A percentile compares a stretch with the other conserved stretches of the same genome.
phyloP scores from a whole-genome alignment of 2,329 filamentous ascomycete genomes.

The Penicillium sp. region DNA sequence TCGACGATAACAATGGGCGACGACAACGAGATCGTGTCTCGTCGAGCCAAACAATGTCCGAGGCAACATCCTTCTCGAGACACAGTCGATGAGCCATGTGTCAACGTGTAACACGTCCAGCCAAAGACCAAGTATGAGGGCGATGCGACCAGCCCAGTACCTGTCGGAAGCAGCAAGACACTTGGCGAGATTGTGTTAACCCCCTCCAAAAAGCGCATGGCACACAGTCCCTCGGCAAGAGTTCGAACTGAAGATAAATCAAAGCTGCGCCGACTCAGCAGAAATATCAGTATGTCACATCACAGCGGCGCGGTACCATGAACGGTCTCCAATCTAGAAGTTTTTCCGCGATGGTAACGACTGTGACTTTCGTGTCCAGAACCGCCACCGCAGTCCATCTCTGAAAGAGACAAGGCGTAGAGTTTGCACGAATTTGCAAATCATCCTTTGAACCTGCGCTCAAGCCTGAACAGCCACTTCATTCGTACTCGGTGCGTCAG shows the following conservation, averaged over 20 bases:
- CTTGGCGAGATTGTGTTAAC: neutral
- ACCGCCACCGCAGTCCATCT: neutral
- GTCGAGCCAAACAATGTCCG: neutral
- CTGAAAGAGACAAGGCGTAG: neutral
- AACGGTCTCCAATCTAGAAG: neutral
- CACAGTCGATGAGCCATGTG: neutral
- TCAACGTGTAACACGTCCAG: neutral
- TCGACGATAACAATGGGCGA: neutral
- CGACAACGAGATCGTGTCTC: neutral
- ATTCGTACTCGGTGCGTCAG: conserved; percentile 26
- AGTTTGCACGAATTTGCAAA: neutral
- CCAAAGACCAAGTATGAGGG: neutral
- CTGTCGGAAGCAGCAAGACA: neutral
- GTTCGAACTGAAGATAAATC: neutral
- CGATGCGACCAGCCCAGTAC: neutral
- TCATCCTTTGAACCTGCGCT: neutral
- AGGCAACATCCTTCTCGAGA: neutral
- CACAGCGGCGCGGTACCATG: too few species aligned
- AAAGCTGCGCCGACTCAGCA: neutral
- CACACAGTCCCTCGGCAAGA: neutral
- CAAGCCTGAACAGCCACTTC: conserved; percentile 2
- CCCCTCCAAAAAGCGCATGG: neutral
- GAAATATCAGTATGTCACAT: neutral
- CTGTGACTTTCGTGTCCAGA: neutral
- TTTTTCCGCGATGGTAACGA: neutral